A percentile compares a stretch with the other conserved stretches of the same genome.
Evolutionary conservation across 2,329 filamentous ascomycete species (phyloP).

Genomic region (Penicillium occitanis): DNA sequence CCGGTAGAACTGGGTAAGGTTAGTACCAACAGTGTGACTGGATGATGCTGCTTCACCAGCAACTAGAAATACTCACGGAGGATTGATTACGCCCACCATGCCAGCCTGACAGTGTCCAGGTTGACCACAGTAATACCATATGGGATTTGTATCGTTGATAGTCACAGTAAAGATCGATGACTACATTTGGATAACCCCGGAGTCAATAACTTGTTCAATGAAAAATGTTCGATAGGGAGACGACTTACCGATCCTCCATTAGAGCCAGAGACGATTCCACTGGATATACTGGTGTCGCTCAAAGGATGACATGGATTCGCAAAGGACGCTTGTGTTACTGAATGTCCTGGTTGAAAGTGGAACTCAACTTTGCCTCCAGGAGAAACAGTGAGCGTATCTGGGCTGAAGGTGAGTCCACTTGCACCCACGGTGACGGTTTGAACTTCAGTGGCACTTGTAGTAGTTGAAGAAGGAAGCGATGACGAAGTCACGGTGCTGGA

Average conservation of each 20-base stretch:
- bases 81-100: slow-evolving; percentile 76
- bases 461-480: slow-evolving; percentile 1
- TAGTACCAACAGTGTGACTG: neutral
- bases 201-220: neutral
- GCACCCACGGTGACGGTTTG: slow-evolving; percentile 48
- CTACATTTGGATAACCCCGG: neutral
- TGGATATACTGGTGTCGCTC: slow-evolving; percentile 25
- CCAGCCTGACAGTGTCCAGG: slow-evolving; percentile 70
- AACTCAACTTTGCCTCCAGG: slow-evolving; percentile 54
- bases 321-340: slow-evolving; percentile 52
- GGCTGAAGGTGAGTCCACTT: slow-evolving; percentile 9
- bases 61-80: slow-evolving; percentile 34
- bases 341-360: slow-evolving; percentile 54
- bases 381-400: slow-evolving; percentile 8
- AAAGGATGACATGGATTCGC: slow-evolving; percentile 51
- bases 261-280: slow-evolving; percentile 34
- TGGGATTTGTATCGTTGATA: slow-evolving; percentile 66
- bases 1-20: slow-evolving; percentile 1
- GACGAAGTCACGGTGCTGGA: neutral
- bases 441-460: slow-evolving; percentile 23
- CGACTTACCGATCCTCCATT: slow-evolving; percentile 44
- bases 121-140: slow-evolving; percentile 80
- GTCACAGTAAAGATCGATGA: slow-evolving; percentile 60
- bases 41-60: neutral
- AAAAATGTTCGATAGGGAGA: too few species aligned